phyloP scores from a whole-genome alignment of 257 asterid species.

The Cynanchum wilfordii region DNA sequence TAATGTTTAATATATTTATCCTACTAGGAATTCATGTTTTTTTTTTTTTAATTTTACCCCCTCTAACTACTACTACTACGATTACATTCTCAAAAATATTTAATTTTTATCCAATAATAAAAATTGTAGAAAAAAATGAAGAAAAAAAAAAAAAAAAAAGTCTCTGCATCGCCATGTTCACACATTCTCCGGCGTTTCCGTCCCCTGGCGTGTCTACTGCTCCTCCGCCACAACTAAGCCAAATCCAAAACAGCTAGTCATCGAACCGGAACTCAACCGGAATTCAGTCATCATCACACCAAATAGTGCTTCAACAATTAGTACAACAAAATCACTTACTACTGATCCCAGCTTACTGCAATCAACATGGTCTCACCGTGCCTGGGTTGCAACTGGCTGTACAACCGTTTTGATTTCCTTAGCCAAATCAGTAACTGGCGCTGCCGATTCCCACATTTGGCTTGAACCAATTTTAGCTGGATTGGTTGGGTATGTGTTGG shows the following conservation, averaged over 20 bases:
- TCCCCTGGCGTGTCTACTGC: constrained; percentile 19
- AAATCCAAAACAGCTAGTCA: constrained; percentile 12
- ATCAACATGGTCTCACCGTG: constrained; percentile 82
- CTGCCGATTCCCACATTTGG: constrained; percentile 40
- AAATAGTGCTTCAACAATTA: background rate
- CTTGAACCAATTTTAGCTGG: constrained; percentile 57
- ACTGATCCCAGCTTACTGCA: constrained; percentile 47
- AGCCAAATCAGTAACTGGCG: constrained; percentile 39
- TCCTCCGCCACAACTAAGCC: constrained; percentile 21
- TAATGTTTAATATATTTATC: too few species aligned
- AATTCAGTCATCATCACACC: background rate
- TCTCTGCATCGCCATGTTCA: constrained; percentile 11
- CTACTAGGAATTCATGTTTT: too few species aligned
- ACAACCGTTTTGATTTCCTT: constrained; percentile 59
- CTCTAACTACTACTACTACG: too few species aligned
- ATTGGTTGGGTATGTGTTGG: constrained; percentile 53
- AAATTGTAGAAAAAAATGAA: too few species aligned
- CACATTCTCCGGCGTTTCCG: constrained; percentile 5
- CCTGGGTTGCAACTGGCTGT: constrained; percentile 74
- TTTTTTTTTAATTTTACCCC: too few species aligned
- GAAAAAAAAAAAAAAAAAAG: too few species aligned
- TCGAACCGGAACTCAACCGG: constrained; percentile 4
- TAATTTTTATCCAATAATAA: too few species aligned
- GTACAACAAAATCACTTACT: constrained; percentile 18
- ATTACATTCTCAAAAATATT: too few species aligned